Percentiles rank a stretch among this genome's conserved stretches.
These are phyloP conservation scores for Saccharum hybrid DNA, from an alignment of 202 grass and related monocot species.

Conservation along the genomic window DNA sequence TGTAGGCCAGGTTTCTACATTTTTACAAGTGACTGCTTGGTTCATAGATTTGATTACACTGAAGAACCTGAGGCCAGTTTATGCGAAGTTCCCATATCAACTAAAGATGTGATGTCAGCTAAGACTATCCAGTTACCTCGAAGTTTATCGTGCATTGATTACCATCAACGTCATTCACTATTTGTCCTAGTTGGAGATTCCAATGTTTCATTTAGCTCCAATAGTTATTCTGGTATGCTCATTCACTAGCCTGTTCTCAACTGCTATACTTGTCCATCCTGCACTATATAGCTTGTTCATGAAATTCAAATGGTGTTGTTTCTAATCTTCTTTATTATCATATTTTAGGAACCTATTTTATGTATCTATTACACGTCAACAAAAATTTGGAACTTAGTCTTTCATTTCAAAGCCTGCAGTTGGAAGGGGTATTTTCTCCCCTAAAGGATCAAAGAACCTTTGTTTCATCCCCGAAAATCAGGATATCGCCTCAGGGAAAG, in stretches of 20 bases:
- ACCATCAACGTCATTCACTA: slow-evolving; percentile 63
- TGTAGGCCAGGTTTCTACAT: slow-evolving; percentile 66
- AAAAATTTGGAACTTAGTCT: slow-evolving; percentile 62
- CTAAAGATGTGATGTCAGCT: slow-evolving; percentile 47
- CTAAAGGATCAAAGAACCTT: slow-evolving; percentile 54
- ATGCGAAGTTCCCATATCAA: slow-evolving; percentile 53
- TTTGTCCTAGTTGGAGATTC: slow-evolving; percentile 71
- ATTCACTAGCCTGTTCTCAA: slow-evolving; percentile 44
- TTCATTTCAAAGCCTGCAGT: slow-evolving; percentile 49
- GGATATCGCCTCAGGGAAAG: slow-evolving; percentile 83
- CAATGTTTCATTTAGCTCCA: slow-evolving; percentile 45
- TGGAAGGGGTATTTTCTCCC: slow-evolving; percentile 68
- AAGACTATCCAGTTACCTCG: slow-evolving; percentile 64
- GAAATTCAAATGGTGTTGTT: slow-evolving; percentile 33
- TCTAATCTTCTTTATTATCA: slow-evolving; percentile 43
- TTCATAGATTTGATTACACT: slow-evolving; percentile 69
- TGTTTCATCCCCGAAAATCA: slow-evolving; percentile 69
- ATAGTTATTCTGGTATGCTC: slow-evolving; percentile 65
- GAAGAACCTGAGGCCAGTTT: slow-evolving; percentile 52
- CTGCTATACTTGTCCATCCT: slow-evolving; percentile 29
- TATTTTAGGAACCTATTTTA: slow-evolving; percentile 69
- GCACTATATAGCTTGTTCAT: slow-evolving; percentile 7
- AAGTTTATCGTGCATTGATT: slow-evolving; percentile 77
- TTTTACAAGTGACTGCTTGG: slow-evolving; percentile 67
- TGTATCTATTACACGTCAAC: slow-evolving; percentile 58